These are phyloP conservation scores for Aspergillus vadensis DNA, from an alignment of 2,329 filamentous ascomycete genomes.

Conservation along the genomic window DNA sequence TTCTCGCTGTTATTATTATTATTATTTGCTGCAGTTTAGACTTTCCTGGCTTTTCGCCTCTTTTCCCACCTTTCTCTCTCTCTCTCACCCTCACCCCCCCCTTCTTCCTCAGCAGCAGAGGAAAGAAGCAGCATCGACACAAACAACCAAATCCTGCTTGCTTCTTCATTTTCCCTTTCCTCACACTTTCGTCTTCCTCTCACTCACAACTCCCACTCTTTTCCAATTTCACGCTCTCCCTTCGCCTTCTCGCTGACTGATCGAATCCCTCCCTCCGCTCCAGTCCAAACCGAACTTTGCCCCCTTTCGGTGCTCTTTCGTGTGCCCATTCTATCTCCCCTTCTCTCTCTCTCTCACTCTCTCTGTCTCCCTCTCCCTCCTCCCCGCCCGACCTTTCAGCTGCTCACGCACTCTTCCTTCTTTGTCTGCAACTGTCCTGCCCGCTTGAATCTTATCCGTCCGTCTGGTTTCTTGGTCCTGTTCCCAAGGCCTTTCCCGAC, in stretches of 20 bases:
- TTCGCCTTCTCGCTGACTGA: conserved; percentile 18
- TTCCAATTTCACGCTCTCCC: background rate
- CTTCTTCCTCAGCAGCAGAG: background rate
- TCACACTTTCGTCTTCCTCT: background rate
- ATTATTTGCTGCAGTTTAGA: background rate
- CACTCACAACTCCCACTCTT: conserved; percentile 15
- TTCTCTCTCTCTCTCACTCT: background rate
- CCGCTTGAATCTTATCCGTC: conserved; percentile 3
- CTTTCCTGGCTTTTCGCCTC: background rate
- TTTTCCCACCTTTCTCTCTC: background rate
- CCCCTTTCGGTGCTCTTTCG: conserved; percentile 15
- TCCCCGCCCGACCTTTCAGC: conserved; percentile 9
- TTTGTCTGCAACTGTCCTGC: background rate
- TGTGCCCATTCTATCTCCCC: background rate
- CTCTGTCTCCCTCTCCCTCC: conserved; percentile 4
- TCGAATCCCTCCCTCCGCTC: conserved; percentile 11
- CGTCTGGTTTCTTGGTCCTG: conserved; percentile 5
- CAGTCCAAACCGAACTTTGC: background rate
- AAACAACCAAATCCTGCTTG: background rate
- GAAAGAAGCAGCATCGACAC: background rate
- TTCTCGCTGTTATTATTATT: background rate
- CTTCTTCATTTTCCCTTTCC: conserved; percentile 1
- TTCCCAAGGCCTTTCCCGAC: conserved; percentile 3
- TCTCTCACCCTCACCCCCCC: background rate
- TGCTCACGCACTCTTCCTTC: background rate